Percentiles rank a stretch among this genome's conserved stretches.
Evolutionary conservation across 179 eudicot species (phyloP).

Genomic region (Kewa caespitosa): DNA sequence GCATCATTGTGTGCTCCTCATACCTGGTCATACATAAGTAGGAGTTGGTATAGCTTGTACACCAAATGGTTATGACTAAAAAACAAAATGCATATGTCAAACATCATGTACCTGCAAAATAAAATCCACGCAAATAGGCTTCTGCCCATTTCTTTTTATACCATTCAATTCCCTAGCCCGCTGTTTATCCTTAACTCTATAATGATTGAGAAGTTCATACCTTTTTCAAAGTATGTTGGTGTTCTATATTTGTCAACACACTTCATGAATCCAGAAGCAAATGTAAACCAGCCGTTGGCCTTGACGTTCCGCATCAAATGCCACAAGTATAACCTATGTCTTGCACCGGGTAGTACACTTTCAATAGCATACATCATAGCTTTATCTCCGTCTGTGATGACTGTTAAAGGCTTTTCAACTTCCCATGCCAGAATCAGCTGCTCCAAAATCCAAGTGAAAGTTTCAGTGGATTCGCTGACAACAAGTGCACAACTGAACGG

Average conservation of each 20-base stretch:
- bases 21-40: not conserved
- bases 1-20: not conserved
- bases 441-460: too few species aligned
- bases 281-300: not conserved
- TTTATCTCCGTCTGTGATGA: slow-evolving; percentile 7
- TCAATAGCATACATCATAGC: slow-evolving; percentile 7
- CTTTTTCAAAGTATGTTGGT: not conserved
- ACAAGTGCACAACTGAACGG: slow-evolving; percentile 9
- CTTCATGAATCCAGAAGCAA: not conserved
- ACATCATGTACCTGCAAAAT: slow-evolving; percentile 4
- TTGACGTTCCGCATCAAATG: slow-evolving; percentile 3
- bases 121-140: slow-evolving; percentile 5
- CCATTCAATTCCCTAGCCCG: not conserved
- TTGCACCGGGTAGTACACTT: not conserved
- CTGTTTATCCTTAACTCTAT: not conserved
- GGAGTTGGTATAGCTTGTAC: too few species aligned
- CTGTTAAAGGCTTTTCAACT: not conserved
- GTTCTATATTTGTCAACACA: not conserved
- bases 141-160: not conserved
- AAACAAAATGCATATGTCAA: too few species aligned
- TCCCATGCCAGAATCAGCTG: too few species aligned
- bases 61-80: too few species aligned
- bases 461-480: too few species aligned
- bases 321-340: not conserved
- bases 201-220: not conserved